A percentile compares a stretch with the other conserved stretches of the same genome.
Evolutionary conservation across 805 yeast species (phyloP).

Genomic region (Teunomyces atbi): DNA sequence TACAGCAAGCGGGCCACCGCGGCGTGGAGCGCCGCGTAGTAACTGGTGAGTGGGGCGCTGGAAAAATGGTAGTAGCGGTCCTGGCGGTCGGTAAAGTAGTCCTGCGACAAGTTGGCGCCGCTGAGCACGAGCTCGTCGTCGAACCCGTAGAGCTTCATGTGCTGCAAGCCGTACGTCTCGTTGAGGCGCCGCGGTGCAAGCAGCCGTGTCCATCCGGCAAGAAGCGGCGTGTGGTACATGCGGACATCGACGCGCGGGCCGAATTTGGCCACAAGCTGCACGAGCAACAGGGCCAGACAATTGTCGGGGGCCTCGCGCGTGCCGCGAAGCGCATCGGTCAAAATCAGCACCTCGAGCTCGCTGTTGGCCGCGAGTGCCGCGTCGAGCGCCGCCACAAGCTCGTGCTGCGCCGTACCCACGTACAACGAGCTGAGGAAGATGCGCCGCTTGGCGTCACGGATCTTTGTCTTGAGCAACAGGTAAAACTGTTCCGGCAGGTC

Average conservation of each 20-base stretch:
- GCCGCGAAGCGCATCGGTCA: constrained; percentile 87
- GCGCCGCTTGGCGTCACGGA: constrained; percentile 57
- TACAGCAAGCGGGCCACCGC: constrained; percentile 73
- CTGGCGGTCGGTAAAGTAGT: constrained; percentile 92
- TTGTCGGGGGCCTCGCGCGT: constrained; percentile 84
- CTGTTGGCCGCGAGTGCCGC: constrained; percentile 60
- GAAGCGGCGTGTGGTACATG: constrained; percentile 87
- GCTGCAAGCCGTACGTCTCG: constrained; percentile 92
- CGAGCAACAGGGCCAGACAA: constrained; percentile 74
- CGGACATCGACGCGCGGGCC: constrained; percentile 75
- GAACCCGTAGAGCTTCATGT: constrained; percentile 95
- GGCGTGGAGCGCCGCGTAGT: constrained; percentile 68
- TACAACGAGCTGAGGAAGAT: constrained; percentile 84
- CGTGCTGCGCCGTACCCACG: constrained; percentile 79
- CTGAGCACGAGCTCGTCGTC: constrained; percentile 84
- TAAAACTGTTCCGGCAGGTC: constrained; percentile 75
- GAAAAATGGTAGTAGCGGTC: constrained; percentile 83
- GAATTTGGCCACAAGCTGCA: constrained; percentile 60
- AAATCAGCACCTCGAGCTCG: constrained; percentile 63
- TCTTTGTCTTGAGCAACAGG: constrained; percentile 57
- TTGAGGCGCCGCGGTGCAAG: constrained; percentile 80
- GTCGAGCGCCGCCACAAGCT: constrained; percentile 62
- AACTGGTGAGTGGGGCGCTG: constrained; percentile 57
- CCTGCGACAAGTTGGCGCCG: constrained; percentile 90
- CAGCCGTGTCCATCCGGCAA: constrained; percentile 61